These are phyloP conservation scores for Mycena crocata DNA, from an alignment of 768 basidiomycete species.

Conservation along the genomic window DNA sequence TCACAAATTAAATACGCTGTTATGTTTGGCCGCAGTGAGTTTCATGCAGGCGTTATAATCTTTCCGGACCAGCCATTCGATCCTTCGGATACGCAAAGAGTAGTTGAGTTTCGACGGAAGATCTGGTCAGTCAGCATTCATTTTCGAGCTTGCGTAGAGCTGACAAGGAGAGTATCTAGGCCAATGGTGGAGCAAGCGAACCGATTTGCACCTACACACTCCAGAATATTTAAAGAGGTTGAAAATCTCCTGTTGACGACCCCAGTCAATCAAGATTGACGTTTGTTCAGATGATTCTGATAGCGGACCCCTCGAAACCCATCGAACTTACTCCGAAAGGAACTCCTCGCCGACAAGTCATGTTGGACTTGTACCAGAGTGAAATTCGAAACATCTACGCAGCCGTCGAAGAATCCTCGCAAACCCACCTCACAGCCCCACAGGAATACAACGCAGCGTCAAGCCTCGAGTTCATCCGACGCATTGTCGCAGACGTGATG, in stretches of 20 bases:
- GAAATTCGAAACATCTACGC: constrained; percentile 42
- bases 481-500: constrained; percentile 47
- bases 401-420: constrained; percentile 21
- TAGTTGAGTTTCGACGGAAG: constrained; percentile 34
- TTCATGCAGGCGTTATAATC: constrained; percentile 50
- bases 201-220: constrained; percentile 55
- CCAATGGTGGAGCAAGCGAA: constrained; percentile 54
- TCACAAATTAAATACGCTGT: constrained; percentile 41
- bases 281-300: constrained; percentile 14
- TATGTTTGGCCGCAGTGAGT: constrained; percentile 51
- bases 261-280: background rate
- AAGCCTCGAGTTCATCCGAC: constrained; percentile 45
- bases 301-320: constrained; percentile 12
- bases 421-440: constrained; percentile 15
- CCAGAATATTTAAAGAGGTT: constrained; percentile 60
- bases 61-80: constrained; percentile 43
- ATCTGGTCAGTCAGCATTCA: constrained; percentile 35
- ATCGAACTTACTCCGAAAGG: constrained; percentile 38
- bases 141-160: no score
- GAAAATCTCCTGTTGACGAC: background rate
- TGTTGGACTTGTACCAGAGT: constrained; percentile 32
- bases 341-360: constrained; percentile 31
- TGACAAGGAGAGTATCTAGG: no score
- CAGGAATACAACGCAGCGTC: constrained; percentile 5
- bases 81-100: constrained; percentile 35